Evolutionary conservation across 2,329 filamentous ascomycete genomes (phyloP), one percentile per base, ranked within the genome.

Genomic region (Monilinia laxa): DNA sequence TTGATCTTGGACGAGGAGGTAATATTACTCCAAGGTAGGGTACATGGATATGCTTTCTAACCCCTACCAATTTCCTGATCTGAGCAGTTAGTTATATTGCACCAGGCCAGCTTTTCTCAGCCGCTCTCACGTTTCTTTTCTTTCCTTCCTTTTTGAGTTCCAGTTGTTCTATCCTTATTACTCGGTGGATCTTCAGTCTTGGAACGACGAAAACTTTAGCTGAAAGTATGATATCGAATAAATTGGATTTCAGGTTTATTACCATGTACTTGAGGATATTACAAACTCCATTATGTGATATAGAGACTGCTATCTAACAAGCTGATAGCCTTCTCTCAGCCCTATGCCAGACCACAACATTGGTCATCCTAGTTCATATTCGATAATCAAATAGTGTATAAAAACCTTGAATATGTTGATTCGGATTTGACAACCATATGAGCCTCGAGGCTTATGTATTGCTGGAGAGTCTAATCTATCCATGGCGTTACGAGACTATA

Each of bases 401-500:
- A 5, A 6, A 35, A 35, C 31, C 31, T 35, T 35, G 31, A 35
- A 35, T 35, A 35, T 35, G 31, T 5, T 6, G 31, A 35, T 35
- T 35, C 31, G 31, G 31, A 35, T 35, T 35, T 35, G 5, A 35
- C 31, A 35, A 35, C 7, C 31, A 35, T 6, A 7, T 35, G 31
- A 35, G 31, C 31, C 5, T 35, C 7, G 31, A 11, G 23, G 11
- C 11, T 23, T 38, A 2, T 56, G 9, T 35, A 18, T 38, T 51
- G 4, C 18, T 60, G 49, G 49, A 0, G 9, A 60, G 4, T 2
- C 7, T 20, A 49, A 1, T 10, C 7, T 12, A 49, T 35, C n/a
- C n/a, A 16, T n/a, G 10, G 18, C 35, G 18, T 5, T 9, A 16
- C 14, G 23, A 25, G 25, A n/a, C 65, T 73, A 75, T n/a, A 75